Percentiles rank a stretch among this genome's conserved stretches.
Evolutionary conservation across 2,329 filamentous ascomycete species (phyloP).

Genomic region (Didymella glomerata): DNA sequence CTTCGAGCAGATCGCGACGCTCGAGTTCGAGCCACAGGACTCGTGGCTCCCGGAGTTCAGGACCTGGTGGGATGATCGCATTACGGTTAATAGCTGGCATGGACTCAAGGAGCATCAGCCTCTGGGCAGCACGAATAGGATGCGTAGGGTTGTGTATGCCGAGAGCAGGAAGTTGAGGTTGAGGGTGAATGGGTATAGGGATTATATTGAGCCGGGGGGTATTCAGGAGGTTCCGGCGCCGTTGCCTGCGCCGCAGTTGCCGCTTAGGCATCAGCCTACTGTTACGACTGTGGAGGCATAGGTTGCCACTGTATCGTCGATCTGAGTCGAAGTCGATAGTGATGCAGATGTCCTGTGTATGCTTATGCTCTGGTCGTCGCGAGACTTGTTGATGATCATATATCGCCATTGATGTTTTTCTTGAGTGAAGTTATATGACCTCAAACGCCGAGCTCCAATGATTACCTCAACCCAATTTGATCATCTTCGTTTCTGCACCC

Average conservation of each 20-base stretch:
- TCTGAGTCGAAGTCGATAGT: no score
- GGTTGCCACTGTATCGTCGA: no score
- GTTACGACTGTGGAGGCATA: conserved; percentile 27
- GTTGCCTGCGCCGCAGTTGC: conserved; percentile 29
- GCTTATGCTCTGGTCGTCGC: no score
- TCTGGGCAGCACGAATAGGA: conserved; percentile 52
- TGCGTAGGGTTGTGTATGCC: conserved; percentile 54
- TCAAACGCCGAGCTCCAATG: no score
- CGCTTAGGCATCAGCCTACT: conserved; percentile 29
- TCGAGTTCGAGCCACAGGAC: conserved; percentile 54
- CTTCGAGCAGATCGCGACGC: conserved; percentile 56
- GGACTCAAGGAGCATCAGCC: conserved; percentile 52
- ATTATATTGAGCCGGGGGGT: conserved; percentile 51
- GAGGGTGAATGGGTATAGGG: conserved; percentile 52
- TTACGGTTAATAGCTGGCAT: conserved; percentile 53
- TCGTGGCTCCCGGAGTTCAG: conserved; percentile 53
- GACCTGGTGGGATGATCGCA: conserved; percentile 53
- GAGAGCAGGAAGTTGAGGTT: conserved; percentile 53
- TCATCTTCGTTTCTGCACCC: background rate
- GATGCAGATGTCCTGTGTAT: no score
- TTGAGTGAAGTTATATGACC: no score
- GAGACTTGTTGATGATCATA: no score
- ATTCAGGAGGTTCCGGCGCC: conserved; percentile 49
- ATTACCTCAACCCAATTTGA: background rate
- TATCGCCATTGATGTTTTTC: no score